Evolutionary conservation across 495 filamentous ascomycete species (phyloP), one percentile per base, ranked within the genome.

Genomic region (Trypethelium eluteriae): DNA sequence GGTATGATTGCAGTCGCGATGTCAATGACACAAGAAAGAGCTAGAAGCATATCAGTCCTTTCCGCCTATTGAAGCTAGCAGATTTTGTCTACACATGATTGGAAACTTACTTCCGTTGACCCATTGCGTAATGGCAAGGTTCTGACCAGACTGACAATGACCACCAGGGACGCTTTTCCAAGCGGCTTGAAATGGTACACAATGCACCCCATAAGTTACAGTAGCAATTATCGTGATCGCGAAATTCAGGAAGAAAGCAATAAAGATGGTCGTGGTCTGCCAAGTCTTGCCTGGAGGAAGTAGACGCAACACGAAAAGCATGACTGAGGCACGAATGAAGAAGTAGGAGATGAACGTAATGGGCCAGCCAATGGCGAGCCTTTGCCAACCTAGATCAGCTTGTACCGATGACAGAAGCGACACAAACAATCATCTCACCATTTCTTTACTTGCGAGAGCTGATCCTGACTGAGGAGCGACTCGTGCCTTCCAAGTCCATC

Each of bases 1-100:
- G 53, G 53, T 59, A 59, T 59, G 53, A 59, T 34, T 59, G 53
- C 53, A 36, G 53, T 59, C 53, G 53, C 9, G 53, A 59, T 59
- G 32, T 59, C 53, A 36, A 59, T 59, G 32, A 59, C 32, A 59
- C 53, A 59, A 34, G 53, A 18, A 59, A 59, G 53, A 14, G 7
- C 53, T 59, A 14, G 9, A 32, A 35, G 7, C 25, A 35, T 35
- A 36, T 59, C 53, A 59, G 53, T 10, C 32, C 25, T 18, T 9
- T 34, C 36, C 14, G 25, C 36, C 7, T 36, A 32, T 36, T 0
- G 3, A 35, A 59, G 53, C 25, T 36, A 59, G 53, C 18, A 36
- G 7, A 59, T 3, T 18, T 1, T 36, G 53, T 18, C 14, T 35
- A 11, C 6, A 7, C 18, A 34, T 59, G 53, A 6, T 36, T 18